These are phyloP conservation scores for Backusella morwellensis DNA, from an alignment of 192 early-diverging fungal genomes.

Conservation along the genomic window DNA sequence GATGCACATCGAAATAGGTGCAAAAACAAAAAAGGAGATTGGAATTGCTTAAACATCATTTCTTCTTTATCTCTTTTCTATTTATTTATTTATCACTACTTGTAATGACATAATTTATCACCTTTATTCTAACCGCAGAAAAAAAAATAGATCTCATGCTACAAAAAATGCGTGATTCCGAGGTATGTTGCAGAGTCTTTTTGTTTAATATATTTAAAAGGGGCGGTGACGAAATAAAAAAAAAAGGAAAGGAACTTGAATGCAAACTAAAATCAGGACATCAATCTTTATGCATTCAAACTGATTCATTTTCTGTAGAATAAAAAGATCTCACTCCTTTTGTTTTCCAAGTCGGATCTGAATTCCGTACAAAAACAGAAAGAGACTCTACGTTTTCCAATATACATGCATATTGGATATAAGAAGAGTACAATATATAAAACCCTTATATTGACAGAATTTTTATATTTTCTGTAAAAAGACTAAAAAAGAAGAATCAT, in stretches of 20 bases:
- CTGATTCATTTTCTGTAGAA: background rate
- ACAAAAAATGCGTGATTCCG: background rate
- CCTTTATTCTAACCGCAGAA: background rate
- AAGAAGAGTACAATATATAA: conserved; percentile 1
- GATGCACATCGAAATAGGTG: background rate
- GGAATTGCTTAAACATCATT: too few relatives aligned
- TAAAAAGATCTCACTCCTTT: background rate
- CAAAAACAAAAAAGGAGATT: too few relatives aligned
- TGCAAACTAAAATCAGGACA: background rate
- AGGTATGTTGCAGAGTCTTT: background rate
- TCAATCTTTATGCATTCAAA: background rate
- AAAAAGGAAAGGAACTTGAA: background rate
- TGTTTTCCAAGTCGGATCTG: background rate
- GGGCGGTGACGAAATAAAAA: background rate
- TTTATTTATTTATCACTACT: background rate
- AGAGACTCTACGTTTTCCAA: background rate
- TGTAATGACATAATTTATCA: background rate
- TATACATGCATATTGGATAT: background rate
- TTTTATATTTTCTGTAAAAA: background rate
- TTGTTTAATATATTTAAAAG: background rate
- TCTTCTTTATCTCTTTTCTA: background rate
- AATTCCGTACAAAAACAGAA: background rate
- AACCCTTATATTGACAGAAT: conserved; percentile 2
- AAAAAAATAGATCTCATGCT: background rate
- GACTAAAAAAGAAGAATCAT: background rate